Percentiles rank a stretch among this genome's conserved stretches.
phyloP scores from a whole-genome alignment of 345 rosid species.

The Pugionium cornutum region DNA sequence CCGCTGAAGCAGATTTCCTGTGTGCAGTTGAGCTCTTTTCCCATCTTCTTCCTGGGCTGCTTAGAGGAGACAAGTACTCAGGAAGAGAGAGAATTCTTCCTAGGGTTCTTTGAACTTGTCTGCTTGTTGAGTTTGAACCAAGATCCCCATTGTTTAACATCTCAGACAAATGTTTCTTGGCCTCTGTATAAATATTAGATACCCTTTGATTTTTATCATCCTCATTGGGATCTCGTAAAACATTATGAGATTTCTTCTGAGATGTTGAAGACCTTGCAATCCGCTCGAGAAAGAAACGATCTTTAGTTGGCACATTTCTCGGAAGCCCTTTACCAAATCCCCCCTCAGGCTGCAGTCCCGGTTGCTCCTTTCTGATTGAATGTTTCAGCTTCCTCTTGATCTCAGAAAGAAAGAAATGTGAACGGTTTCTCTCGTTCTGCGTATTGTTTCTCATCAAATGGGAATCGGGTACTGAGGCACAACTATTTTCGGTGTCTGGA shows the following conservation, averaged over 20 bases:
- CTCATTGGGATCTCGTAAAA: conserved; percentile 34
- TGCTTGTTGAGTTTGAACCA: conserved; percentile 47
- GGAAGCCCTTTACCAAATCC: conserved; percentile 51
- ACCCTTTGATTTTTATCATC: conserved; percentile 50
- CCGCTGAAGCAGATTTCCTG: conserved; percentile 51
- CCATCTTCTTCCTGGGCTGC: conserved; percentile 67
- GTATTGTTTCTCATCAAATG: conserved; percentile 43
- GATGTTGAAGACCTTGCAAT: conserved; percentile 58
- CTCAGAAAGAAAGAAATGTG: conserved; percentile 67
- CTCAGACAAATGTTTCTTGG: conserved; percentile 91
- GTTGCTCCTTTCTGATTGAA: conserved; percentile 80
- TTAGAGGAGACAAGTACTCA: conserved; percentile 64
- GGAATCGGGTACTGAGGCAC: conserved; percentile 46
- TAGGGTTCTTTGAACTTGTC: conserved; percentile 57
- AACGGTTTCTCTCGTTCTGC: conserved; percentile 53
- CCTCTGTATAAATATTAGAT: conserved; percentile 78
- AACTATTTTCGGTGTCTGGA: conserved; percentile 45
- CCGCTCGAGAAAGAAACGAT: conserved; percentile 86
- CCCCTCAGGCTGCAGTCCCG: conserved; percentile 33
- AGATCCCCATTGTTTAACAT: conserved; percentile 64
- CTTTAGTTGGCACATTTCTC: conserved; percentile 65
- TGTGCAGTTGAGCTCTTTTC: conserved; percentile 53
- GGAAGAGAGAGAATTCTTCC: conserved; percentile 86
- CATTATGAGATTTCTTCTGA: conserved; percentile 48
- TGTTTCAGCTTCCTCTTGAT: conserved; percentile 80